Base-by-base conservation (phyloP, 768 basidiomycete genomes). In the Rhizopogon rudus region DNA sequence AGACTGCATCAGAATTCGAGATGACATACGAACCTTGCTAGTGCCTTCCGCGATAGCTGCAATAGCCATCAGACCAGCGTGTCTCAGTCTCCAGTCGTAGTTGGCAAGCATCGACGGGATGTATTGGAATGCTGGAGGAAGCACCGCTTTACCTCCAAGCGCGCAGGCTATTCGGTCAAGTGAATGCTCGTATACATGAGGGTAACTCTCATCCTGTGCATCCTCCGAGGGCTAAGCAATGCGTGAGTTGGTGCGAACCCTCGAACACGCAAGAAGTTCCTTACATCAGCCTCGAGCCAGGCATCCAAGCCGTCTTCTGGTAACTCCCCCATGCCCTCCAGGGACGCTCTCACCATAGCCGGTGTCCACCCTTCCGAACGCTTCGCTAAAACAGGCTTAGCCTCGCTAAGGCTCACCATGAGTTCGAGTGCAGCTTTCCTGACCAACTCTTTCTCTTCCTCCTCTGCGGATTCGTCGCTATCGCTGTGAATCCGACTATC, bases 41-140 rank as follows among this genome's bases (percentile, higher is more conserved):
- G 89, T 91, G 2, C 93, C 93, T 69, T 94, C 93, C 0, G 84
- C 91, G 50, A 94, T 86, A 0, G 87, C 81, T 0, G 90, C 90
- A 54, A 96, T 87, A 0, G 91, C 90, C 82, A 93, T 90, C 25
- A 95, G 72, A 10, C 88, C 93, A 0, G 91, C 91, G 62, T 95
- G 91, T 29, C 92, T 77, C 28, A 84, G 79, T 51, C 89, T 78
- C 93, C 93, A 96, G 68, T 93, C 89, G 57, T 85, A 86, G 53
- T 81, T 85, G 0, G 79, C 81, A 54, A 94, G 75, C 86, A 95
- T 91, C 0, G 84, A 84, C 0, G 90, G 90, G 13, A 92, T 91
- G 56, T 84, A 83, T 67, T 85, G 82, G 72, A 93, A 93, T 5
- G 92, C 86, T 9, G 86, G 82, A 0, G 88, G 92, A 5, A 95